Evolutionary conservation across 305 asterid species (phyloP).

Genomic region (Andrographis paniculata): DNA sequence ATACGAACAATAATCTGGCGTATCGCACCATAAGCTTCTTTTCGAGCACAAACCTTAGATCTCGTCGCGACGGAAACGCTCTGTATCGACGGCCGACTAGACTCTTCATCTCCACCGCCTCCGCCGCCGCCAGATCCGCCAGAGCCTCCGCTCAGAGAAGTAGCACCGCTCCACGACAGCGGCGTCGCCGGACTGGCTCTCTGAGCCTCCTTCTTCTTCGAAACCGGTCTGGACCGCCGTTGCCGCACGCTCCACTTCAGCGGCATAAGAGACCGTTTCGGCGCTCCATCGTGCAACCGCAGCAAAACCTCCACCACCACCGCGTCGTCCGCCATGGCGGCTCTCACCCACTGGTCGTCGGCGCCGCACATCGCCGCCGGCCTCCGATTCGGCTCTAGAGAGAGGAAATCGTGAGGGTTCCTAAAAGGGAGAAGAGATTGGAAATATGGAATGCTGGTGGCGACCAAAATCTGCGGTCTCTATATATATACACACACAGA

Average conservation of each 20-base stretch:
- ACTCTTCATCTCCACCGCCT: constrained; percentile 40
- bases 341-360: constrained; percentile 62
- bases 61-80: constrained; percentile 34
- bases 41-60: constrained; percentile 64
- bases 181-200: constrained; percentile 84
- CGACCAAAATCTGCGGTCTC: constrained; percentile 14
- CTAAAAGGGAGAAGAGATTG: constrained; percentile 1
- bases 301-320: constrained; percentile 61
- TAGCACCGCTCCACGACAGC: constrained; percentile 69
- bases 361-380: constrained; percentile 25
- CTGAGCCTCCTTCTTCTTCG: constrained; percentile 30
- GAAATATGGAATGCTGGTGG: constrained; percentile 34
- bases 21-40: background rate
- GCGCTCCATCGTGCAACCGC: constrained; percentile 27
- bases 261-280: constrained; percentile 15
- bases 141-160: constrained; percentile 52
- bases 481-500: background rate
- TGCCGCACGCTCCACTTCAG: constrained; percentile 80
- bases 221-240: constrained; percentile 48
- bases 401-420: background rate
- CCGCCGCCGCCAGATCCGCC: constrained; percentile 44
- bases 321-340: constrained; percentile 54
- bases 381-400: background rate
- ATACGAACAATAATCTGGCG: background rate
- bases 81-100: constrained; percentile 25